Conservation (phyloP, 208 protist species). For the Sergeia podlipaevii region DNA sequence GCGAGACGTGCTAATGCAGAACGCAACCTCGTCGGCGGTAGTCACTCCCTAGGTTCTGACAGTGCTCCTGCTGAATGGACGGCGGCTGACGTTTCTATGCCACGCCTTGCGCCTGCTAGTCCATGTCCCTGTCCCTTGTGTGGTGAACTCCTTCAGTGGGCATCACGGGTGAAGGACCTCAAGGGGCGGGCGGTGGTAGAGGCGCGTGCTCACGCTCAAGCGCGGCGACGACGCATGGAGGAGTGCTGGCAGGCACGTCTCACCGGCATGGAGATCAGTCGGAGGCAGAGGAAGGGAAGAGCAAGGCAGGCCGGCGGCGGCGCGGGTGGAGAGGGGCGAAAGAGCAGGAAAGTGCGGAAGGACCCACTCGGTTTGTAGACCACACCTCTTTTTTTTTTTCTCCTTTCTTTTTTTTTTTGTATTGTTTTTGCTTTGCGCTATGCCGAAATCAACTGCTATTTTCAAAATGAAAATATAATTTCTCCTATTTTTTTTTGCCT, state of each 20-base stretch:
- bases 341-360: no score
- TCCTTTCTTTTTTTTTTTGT: conserved; percentile 2
- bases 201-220: conserved; percentile 23
- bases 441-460: no score
- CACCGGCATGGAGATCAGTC: conserved; percentile 11
- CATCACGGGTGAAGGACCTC: conserved; percentile 45
- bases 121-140: conserved; percentile 71
- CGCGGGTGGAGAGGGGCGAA: no score
- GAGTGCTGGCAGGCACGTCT: conserved; percentile 33
- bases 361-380: neutral
- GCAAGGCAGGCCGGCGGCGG: neutral
- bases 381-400: conserved; percentile 8
- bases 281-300: neutral
- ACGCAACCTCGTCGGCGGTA: neutral
- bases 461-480: neutral
- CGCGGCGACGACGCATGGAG: conserved; percentile 44
- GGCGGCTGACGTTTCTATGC: neutral
- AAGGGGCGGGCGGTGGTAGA: conserved; percentile 54
- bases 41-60: neutral
- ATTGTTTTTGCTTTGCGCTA: conserved; percentile 4
- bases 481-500: conserved; percentile 1
- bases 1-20: neutral
- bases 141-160: conserved; percentile 57
- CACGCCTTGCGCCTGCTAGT: conserved; percentile 1
- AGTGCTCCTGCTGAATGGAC: neutral